These are phyloP conservation scores for Pseudisothecium myosuroides DNA, from an alignment of 225 moss, liverwort and hornwort species.

Conservation along the genomic window DNA sequence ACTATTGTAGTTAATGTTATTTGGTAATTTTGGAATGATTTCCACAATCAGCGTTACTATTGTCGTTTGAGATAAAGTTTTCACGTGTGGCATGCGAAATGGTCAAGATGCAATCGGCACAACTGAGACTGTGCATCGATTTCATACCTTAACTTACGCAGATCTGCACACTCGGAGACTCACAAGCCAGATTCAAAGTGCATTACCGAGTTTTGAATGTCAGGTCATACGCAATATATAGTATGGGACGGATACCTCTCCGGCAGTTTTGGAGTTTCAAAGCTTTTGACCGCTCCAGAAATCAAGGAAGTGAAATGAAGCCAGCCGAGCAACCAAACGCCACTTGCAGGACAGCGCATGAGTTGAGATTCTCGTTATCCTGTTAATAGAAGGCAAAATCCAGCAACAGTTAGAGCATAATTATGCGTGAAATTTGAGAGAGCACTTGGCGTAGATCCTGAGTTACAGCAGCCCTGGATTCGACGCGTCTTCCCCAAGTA, in stretches of 20 bases:
- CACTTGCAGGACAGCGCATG: not conserved
- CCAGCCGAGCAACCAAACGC: constrained; percentile 10
- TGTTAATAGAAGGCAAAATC: not conserved
- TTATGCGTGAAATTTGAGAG: not conserved
- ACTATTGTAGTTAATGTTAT: too few species aligned
- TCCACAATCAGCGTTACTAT: not conserved
- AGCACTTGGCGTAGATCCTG: not conserved
- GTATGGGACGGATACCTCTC: not conserved
- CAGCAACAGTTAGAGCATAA: too few species aligned
- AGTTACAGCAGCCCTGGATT: not conserved
- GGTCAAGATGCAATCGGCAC: not conserved
- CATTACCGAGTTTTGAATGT: too few species aligned
- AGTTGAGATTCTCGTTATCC: not conserved
- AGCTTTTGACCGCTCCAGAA: not conserved
- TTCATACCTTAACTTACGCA: not conserved
- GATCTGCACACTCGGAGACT: not conserved
- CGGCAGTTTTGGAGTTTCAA: not conserved
- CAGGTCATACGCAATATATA: too few species aligned
- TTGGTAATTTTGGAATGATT: not conserved
- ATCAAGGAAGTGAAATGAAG: not conserved
- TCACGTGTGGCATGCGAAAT: not conserved
- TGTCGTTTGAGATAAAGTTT: not conserved
- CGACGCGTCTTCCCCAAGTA: not conserved
- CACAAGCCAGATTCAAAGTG: too few species aligned
- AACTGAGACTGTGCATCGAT: not conserved